Evolutionary conservation across 179 eudicot genomes (phyloP).

Genomic region (Patellifolia procumbens): DNA sequence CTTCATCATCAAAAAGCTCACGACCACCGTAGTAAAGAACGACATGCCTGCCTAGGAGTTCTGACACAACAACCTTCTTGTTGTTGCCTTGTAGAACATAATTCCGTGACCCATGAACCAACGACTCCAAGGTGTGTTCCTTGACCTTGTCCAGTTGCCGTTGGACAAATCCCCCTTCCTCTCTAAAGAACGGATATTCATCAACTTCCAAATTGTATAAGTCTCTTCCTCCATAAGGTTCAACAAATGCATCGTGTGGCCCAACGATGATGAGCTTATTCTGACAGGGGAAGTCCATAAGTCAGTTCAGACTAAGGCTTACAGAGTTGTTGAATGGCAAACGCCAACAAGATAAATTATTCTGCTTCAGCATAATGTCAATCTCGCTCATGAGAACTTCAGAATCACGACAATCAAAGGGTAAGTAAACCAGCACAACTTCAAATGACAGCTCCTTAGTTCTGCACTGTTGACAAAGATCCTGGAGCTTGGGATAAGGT

Average conservation of each 20-base stretch:
- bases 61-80: not conserved
- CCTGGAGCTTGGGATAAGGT: not conserved
- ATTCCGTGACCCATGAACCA: not conserved
- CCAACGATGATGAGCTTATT: not conserved
- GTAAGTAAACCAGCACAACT: slow-evolving; percentile 3
- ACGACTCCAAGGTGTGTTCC: not conserved
- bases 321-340: not conserved
- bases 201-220: not conserved
- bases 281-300: not conserved
- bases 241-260: not conserved
- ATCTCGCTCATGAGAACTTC: not conserved
- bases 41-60: not conserved
- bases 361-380: not conserved
- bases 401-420: not conserved
- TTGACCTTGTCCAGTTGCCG: not conserved
- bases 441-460: not conserved
- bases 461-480: not conserved
- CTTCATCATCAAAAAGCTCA: too few relatives aligned
- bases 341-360: not conserved
- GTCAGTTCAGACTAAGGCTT: not conserved
- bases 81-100: not conserved
- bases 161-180: not conserved
- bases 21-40: not conserved
- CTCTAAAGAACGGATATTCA: not conserved
- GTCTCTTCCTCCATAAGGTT: not conserved